phyloP scores from a whole-genome alignment of 441 rosid genomes.

The Populus trichocarpa region DNA sequence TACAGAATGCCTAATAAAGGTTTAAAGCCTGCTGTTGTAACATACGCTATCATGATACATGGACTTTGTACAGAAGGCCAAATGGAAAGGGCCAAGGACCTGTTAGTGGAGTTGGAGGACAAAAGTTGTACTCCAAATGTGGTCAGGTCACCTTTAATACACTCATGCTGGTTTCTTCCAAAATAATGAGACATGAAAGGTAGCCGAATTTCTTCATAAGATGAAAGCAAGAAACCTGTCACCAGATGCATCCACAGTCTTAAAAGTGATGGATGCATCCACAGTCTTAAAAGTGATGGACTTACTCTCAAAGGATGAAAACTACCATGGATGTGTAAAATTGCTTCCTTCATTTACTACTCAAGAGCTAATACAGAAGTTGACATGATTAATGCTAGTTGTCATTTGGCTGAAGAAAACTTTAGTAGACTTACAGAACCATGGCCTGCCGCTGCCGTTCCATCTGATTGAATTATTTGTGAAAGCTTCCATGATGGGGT shows the following conservation, averaged over 20 bases:
- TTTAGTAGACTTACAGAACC: not conserved
- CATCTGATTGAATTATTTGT: not conserved
- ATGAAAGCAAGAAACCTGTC: conserved; percentile 31
- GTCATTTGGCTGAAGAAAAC: not conserved
- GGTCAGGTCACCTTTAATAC: conserved; percentile 30
- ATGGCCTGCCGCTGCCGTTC: not conserved
- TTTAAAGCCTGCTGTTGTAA: conserved; percentile 23
- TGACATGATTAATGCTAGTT: not conserved
- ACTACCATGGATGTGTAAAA: not conserved
- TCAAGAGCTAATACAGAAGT: not conserved
- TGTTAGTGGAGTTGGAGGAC: conserved; percentile 33
- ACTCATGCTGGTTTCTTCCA: conserved; percentile 26
- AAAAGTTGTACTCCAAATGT: conserved; percentile 34
- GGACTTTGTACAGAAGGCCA: conserved; percentile 28
- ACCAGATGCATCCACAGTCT: not conserved
- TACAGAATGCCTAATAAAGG: conserved; percentile 13
- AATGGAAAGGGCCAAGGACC: conserved; percentile 27
- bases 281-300: not conserved
- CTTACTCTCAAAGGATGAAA: not conserved
- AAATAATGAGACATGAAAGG: conserved; percentile 23
- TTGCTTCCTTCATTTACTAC: conserved; percentile 11
- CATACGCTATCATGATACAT: conserved; percentile 24
- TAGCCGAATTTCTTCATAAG: conserved; percentile 32
- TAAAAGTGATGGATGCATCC: not conserved
- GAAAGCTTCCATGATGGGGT: not conserved